Conservation (phyloP, 352 stramenopile species). For the Stephanocyclus meneghinianus region DNA sequence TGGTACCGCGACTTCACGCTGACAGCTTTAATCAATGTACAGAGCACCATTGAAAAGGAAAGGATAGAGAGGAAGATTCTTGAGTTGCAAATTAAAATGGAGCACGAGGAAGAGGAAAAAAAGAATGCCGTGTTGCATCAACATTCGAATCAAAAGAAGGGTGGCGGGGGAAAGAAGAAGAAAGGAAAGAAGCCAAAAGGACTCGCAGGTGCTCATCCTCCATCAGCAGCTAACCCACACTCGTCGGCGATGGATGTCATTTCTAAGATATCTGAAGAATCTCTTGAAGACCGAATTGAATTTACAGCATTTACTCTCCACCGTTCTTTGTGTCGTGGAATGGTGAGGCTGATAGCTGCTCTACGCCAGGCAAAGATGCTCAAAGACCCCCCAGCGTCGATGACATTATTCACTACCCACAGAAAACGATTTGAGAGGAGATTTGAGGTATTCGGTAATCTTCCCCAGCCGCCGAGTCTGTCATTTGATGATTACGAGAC, state of each 20-base stretch:
- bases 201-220: background rate
- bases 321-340: slow-evolving; percentile 64
- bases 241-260: slow-evolving; percentile 8
- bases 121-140: slow-evolving; percentile 16
- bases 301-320: slow-evolving; percentile 54
- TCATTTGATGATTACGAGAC: slow-evolving; percentile 63
- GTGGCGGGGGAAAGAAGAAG: slow-evolving; percentile 44
- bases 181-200: slow-evolving; percentile 54
- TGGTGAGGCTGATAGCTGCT: slow-evolving; percentile 60
- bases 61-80: slow-evolving; percentile 40
- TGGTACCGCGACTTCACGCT: slow-evolving; percentile 79
- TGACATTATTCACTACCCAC: slow-evolving; percentile 62
- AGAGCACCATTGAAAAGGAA: slow-evolving; percentile 48
- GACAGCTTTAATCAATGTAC: slow-evolving; percentile 61
- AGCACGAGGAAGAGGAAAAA: slow-evolving; percentile 30
- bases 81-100: slow-evolving; percentile 41
- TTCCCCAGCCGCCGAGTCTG: slow-evolving; percentile 63
- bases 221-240: background rate
- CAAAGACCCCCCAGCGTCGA: slow-evolving; percentile 20
- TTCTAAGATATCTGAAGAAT: slow-evolving; percentile 30
- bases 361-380: slow-evolving; percentile 63
- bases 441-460: slow-evolving; percentile 63
- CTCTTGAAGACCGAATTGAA: slow-evolving; percentile 68
- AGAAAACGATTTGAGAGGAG: slow-evolving; percentile 65
- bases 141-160: slow-evolving; percentile 33